A percentile compares a stretch with the other conserved stretches of the same genome.
phyloP scores from a whole-genome alignment of 2,329 filamentous ascomycete genomes.

The Curvularia sp. region DNA sequence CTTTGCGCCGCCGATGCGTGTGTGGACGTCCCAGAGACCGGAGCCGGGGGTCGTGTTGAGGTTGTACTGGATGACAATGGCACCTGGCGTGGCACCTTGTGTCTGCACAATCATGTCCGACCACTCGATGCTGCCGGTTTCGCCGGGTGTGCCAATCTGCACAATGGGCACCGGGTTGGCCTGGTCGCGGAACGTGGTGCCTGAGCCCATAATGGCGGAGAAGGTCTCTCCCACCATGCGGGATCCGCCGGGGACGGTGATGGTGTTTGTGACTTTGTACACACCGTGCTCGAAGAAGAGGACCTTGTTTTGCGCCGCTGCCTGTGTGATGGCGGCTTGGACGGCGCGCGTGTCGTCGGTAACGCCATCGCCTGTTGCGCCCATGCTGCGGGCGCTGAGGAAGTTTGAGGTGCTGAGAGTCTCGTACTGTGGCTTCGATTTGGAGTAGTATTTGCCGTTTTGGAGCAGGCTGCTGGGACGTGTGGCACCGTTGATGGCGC shows the following conservation, averaged over 20 bases:
- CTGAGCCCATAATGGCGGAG: constrained; percentile 82
- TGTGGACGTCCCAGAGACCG: constrained; percentile 87
- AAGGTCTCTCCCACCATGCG: constrained; percentile 86
- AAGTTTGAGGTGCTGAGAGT: constrained; percentile 68
- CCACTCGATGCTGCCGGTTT: constrained; percentile 73
- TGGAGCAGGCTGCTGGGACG: constrained; percentile 59
- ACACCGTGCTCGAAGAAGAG: constrained; percentile 67
- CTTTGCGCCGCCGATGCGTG: constrained; percentile 80
- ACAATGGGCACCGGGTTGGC: constrained; percentile 69
- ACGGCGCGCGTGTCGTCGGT: constrained; percentile 82
- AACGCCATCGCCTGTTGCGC: constrained; percentile 79
- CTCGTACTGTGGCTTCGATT: constrained; percentile 60
- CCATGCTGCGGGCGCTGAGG: constrained; percentile 56
- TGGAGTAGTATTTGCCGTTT: constrained; percentile 58
- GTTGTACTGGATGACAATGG: constrained; percentile 77
- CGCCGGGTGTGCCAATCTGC: constrained; percentile 69
- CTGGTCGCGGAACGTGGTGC: constrained; percentile 59
- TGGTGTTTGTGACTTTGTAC: constrained; percentile 64
- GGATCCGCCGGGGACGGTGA: constrained; percentile 71
- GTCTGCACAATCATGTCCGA: constrained; percentile 77
- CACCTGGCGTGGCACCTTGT: constrained; percentile 72
- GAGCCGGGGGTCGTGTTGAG: constrained; percentile 58
- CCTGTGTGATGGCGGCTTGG: constrained; percentile 74
- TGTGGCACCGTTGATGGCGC: constrained; percentile 54
- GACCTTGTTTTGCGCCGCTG: constrained; percentile 61